Evolutionary conservation across 2,329 filamentous ascomycete species (phyloP).

Genomic region (Clarireedia monteithiana): DNA sequence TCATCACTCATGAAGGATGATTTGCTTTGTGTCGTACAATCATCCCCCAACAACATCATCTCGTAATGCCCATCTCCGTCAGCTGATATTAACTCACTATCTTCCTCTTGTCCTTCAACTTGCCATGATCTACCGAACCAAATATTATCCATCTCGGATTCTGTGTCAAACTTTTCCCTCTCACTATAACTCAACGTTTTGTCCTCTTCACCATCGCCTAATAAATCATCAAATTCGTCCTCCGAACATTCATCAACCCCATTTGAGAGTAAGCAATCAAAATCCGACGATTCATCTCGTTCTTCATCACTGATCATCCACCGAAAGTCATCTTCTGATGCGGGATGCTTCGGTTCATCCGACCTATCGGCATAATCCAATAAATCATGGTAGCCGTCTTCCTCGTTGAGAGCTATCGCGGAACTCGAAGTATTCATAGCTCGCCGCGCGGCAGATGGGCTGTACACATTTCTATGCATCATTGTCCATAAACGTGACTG

Average conservation of each 20-base stretch:
- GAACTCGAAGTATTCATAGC: neutral
- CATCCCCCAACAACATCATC: neutral
- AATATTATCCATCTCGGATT: constrained; percentile 19
- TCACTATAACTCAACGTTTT: constrained; percentile 12
- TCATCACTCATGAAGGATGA: neutral
- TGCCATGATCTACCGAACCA: constrained; percentile 13
- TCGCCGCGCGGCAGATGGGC: constrained; percentile 10
- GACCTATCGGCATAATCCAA: neutral
- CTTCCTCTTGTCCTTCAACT: neutral
- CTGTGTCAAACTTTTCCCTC: constrained; percentile 13
- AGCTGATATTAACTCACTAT: constrained; percentile 5
- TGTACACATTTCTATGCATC: constrained; percentile 20
- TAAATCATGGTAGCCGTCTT: constrained; percentile 1
- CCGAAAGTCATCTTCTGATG: neutral
- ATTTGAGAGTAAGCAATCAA: constrained; percentile 2
- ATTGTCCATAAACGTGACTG: constrained; percentile 20
- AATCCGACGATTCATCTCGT: neutral
- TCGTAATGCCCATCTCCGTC: neutral
- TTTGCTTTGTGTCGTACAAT: too few relatives aligned
- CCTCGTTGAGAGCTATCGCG: neutral
- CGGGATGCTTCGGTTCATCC: neutral
- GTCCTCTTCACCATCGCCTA: constrained; percentile 9
- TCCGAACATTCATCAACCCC: neutral
- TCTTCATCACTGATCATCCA: neutral
- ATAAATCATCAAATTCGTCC: constrained; percentile 14